Evolutionary conservation across 305 asterid genomes (phyloP).

Genomic region (Striga hermonthica): DNA sequence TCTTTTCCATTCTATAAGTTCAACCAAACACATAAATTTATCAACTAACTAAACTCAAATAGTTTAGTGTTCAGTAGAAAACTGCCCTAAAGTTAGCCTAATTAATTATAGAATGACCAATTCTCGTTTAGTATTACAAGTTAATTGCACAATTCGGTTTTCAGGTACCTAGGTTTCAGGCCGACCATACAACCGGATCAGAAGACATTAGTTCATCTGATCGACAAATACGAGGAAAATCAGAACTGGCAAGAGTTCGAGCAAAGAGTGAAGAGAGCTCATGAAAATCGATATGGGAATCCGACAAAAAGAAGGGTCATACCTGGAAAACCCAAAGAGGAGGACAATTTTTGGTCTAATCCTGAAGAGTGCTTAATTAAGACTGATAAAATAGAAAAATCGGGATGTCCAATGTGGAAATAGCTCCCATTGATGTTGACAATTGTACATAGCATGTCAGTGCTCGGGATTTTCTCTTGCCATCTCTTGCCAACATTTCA

Average conservation of each 20-base stretch:
- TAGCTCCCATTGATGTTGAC: too few relatives aligned
- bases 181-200: constrained; percentile 21
- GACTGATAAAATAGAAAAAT: background rate
- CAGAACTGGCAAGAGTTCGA: constrained; percentile 14
- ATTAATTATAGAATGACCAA: too few relatives aligned
- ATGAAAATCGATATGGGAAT: constrained; percentile 8
- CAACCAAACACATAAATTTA: too few relatives aligned
- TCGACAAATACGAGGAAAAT: constrained; percentile 10
- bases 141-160: background rate
- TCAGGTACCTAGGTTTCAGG: constrained; percentile 18
- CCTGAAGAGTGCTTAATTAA: constrained; percentile 16
- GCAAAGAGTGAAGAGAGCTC: background rate
- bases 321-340: constrained; percentile 18
- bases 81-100: too few relatives aligned
- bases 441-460: background rate
- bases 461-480: background rate
- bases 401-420: too few relatives aligned
- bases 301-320: constrained; percentile 3
- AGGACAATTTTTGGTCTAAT: constrained; percentile 24
- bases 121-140: too few relatives aligned
- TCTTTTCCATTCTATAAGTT: too few relatives aligned
- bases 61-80: too few relatives aligned
- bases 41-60: too few relatives aligned
- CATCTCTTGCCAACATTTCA: background rate
- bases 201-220: constrained; percentile 13